Base-by-base conservation (phyloP, 805 yeast genomes). In the Pichia phayaonensis region DNA sequence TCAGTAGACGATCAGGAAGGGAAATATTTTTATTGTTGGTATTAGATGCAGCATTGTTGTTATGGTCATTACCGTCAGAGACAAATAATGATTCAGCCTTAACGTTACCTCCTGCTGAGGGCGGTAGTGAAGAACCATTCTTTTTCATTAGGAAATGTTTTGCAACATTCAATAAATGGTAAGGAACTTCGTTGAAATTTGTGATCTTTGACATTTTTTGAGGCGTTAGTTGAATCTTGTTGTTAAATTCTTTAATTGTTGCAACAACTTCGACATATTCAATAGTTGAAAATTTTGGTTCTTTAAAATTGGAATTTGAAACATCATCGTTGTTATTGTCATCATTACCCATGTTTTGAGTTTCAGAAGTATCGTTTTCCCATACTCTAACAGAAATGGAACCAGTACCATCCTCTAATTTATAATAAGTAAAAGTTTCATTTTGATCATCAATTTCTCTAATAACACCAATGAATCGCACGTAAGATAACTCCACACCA, bases 361-460 rank as follows among this genome's bases (percentile, higher is more conserved):
- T 46, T 54, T 54, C 56, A 58, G 60, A 44, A 31, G 50, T 61
- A 24, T 77, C 79, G 45, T 75, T 74, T 50, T 72, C 67, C 92
- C 92, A 86, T 55, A 76, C 76, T 59, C 84, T 75, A 45, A 85
- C 74, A 24, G 81, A 83, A 8, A 82, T 71, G 4, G 75, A 69
- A 0, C 89, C 90, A 0, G 94, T 82, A 12, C 94, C 92, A 63
- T 86, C 95, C 60, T 86, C 94, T n/a, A 86, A 61, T 20, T 81
- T 79, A 43, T 84, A 62, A 21, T 69, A 67, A 27, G 83, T 67
- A 42, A 80, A 79, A 8, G 83, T 72, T 1, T 85, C 75, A 52
- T 75, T 76, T 52, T 81, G 81, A 2, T 74, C 73, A 43, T 65
- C 68, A 16, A 84, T 77, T 52, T 79, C 80, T 61, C 92, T 74